Evolutionary conservation across 495 filamentous ascomycete genomes (phyloP).

Genomic region (Neurospora intermedia): DNA sequence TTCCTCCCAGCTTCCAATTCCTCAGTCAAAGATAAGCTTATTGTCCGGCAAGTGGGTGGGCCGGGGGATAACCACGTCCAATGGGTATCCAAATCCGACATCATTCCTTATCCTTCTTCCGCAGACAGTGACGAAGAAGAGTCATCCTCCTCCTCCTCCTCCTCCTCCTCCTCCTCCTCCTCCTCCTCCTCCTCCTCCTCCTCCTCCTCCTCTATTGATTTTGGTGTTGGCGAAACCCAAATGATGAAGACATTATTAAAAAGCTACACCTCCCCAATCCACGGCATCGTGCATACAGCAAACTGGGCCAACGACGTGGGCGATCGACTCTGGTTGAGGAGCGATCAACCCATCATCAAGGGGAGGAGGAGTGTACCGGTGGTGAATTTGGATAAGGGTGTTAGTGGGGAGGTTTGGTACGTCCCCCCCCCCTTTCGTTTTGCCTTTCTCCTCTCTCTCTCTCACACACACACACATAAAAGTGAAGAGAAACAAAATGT

Average conservation of each 20-base stretch:
- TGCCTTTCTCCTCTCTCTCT: too few relatives aligned
- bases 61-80: constrained; percentile 17
- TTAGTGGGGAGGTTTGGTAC: constrained; percentile 4
- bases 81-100: constrained; percentile 2
- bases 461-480: too few relatives aligned
- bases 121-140: background rate
- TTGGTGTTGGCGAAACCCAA: too few relatives aligned
- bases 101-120: background rate
- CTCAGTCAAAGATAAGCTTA: constrained; percentile 7
- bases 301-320: constrained; percentile 2
- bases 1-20: background rate
- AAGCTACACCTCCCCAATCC: background rate
- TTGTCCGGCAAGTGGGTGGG: constrained; percentile 15
- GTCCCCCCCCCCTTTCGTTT: background rate
- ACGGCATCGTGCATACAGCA: constrained; percentile 3
- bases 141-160: too few relatives aligned
- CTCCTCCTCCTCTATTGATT: too few relatives aligned
- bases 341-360: constrained; percentile 4
- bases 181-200: too few relatives aligned
- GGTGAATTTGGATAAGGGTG: constrained; percentile 5
- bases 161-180: too few relatives aligned
- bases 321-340: constrained; percentile 9
- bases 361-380: constrained; percentile 4
- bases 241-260: constrained; percentile 11
- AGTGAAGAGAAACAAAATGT: too few relatives aligned